These are phyloP conservation scores for Hebeloma cylindrosporum DNA, from an alignment of 768 basidiomycete species.

Conservation along the genomic window DNA sequence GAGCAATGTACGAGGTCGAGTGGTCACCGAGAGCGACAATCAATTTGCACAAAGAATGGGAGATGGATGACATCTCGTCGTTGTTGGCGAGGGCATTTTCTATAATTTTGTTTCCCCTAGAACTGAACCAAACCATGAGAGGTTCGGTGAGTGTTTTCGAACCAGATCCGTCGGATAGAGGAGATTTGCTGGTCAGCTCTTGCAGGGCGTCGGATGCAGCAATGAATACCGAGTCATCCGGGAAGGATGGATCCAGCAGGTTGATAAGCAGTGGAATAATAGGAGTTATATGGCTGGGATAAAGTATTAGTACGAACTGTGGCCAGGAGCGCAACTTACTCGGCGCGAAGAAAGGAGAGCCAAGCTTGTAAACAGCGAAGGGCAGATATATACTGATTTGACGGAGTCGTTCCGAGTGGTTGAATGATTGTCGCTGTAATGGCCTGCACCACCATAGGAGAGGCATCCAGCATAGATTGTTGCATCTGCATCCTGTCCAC, in stretches of 20 bases:
- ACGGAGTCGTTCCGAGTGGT: constrained; percentile 29
- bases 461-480: constrained; percentile 64
- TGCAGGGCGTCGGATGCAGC: constrained; percentile 70
- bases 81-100: constrained; percentile 32
- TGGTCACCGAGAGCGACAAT: constrained; percentile 84
- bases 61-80: constrained; percentile 52
- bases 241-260: constrained; percentile 53
- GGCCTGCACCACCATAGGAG: constrained; percentile 69
- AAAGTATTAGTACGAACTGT: neutral
- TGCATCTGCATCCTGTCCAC: constrained; percentile 57
- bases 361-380: constrained; percentile 83
- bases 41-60: constrained; percentile 78
- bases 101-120: constrained; percentile 49
- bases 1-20: constrained; percentile 74
- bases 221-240: constrained; percentile 56
- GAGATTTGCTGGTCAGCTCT: constrained; percentile 75
- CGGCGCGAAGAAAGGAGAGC: constrained; percentile 68
- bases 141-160: constrained; percentile 79
- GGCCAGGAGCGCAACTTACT: constrained; percentile 41
- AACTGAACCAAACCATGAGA: constrained; percentile 74
- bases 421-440: constrained; percentile 57
- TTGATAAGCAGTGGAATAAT: constrained; percentile 66
- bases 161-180: constrained; percentile 69
- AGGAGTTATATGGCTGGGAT: constrained; percentile 61
- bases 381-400: constrained; percentile 62